phyloP scores from a whole-genome alignment of 139 green algal species.

The Tetraselmis striata region DNA sequence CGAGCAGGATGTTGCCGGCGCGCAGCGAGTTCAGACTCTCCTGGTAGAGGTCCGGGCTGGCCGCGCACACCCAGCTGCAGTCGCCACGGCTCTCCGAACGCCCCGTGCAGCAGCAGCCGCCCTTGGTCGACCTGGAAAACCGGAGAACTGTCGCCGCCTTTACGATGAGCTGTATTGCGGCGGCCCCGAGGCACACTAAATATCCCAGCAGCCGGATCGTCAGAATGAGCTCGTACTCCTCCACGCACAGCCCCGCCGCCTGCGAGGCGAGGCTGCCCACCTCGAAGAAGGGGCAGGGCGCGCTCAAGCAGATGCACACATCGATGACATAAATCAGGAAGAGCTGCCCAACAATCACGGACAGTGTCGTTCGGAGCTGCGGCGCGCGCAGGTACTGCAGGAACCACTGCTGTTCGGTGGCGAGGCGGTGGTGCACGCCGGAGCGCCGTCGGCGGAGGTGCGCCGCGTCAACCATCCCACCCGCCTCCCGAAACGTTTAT shows the following conservation, averaged over 20 bases:
- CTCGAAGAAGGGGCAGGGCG: not conserved
- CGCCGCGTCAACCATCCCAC: too few species aligned
- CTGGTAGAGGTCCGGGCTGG: not conserved
- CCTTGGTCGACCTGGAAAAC: not conserved
- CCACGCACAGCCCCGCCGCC: not conserved
- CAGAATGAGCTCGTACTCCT: not conserved
- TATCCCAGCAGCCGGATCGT: not conserved
- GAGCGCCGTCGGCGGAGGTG: too few species aligned
- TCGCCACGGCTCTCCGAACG: not conserved
- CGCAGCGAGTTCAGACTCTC: not conserved
- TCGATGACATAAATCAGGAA: not conserved
- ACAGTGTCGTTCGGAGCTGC: not conserved
- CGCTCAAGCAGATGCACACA: not conserved
- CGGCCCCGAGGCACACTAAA: not conserved
- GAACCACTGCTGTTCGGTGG: not conserved
- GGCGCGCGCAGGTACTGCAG: not conserved
- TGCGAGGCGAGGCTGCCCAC: not conserved
- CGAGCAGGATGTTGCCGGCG: not conserved
- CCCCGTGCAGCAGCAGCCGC: not conserved
- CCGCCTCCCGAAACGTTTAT: too few species aligned
- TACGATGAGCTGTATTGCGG: not conserved
- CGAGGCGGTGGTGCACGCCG: too few species aligned
- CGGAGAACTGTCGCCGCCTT: not conserved
- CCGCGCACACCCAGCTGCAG: not conserved
- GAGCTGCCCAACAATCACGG: not conserved